Conservation (phyloP, 345 rosid genomes). For the Bruguiera sexangula region DNA sequence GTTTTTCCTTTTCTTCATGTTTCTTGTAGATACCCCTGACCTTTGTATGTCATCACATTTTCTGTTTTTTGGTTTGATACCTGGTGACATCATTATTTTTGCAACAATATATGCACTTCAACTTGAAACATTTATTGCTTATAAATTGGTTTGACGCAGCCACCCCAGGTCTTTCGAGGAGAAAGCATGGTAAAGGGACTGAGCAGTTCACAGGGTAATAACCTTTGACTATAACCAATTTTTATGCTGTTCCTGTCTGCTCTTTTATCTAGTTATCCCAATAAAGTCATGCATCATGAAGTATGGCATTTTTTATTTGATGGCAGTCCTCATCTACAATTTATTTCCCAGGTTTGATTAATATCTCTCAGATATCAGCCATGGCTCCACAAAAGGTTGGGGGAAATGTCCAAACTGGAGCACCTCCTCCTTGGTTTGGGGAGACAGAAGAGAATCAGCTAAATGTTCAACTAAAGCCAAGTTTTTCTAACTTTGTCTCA, state of each 20-base stretch:
- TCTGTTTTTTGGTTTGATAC: neutral
- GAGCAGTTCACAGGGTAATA: conserved; percentile 47
- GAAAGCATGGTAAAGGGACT: conserved; percentile 25
- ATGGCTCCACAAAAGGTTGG: conserved; percentile 27
- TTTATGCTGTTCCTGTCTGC: conserved; percentile 4
- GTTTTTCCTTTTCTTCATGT: neutral
- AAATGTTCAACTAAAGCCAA: conserved; percentile 28
- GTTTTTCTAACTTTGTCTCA: conserved; percentile 24
- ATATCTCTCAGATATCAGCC: conserved; percentile 35
- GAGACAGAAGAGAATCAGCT: conserved; percentile 39
- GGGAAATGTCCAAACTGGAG: conserved; percentile 80
- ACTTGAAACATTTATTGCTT: neutral
- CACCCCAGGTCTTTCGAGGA: conserved; percentile 36
- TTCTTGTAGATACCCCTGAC: neutral
- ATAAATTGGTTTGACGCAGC: conserved; percentile 19
- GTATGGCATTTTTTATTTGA: neutral
- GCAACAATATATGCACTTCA: too few species aligned
- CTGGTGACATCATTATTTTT: neutral
- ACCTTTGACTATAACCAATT: conserved; percentile 13
- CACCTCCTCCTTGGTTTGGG: conserved; percentile 81
- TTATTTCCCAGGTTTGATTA: conserved; percentile 41
- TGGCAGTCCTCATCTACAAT: conserved; percentile 8
- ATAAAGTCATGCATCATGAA: neutral
- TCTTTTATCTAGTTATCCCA: neutral
- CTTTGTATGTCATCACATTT: neutral